Evolutionary conservation across 148 eudicot genomes (phyloP).

Genomic region (Diospyros lotus): DNA sequence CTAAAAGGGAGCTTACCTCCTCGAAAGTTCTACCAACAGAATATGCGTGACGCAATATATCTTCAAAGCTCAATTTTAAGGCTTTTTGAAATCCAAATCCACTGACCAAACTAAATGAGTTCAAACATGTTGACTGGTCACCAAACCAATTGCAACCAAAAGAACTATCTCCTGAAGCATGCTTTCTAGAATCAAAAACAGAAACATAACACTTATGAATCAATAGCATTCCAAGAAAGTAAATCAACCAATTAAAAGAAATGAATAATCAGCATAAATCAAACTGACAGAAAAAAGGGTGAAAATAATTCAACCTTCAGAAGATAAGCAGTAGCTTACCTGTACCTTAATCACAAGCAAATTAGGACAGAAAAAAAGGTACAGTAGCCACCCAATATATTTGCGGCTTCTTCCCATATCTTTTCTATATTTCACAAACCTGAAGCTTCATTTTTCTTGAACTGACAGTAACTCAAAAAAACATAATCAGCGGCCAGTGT

Average conservation of each 20-base stretch:
- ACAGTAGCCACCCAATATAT: background rate
- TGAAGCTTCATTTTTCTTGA: no score
- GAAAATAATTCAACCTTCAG: conserved; percentile 15
- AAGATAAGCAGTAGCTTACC: background rate
- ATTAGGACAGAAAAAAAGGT: background rate
- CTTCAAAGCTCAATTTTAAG: conserved; percentile 32
- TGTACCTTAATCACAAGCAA: background rate
- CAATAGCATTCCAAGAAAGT: conserved; percentile 7
- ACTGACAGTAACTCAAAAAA: no score
- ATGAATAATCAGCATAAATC: background rate
- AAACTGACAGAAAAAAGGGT: background rate
- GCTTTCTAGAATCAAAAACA: conserved; percentile 25
- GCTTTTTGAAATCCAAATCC: conserved; percentile 33
- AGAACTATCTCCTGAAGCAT: conserved; percentile 24
- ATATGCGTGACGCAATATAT: conserved; percentile 17
- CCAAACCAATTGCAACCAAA: conserved; percentile 26
- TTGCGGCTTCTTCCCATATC: background rate
- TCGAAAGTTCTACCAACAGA: conserved; percentile 28
- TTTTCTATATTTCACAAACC: background rate
- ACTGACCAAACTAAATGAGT: conserved; percentile 22
- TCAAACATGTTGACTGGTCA: conserved; percentile 23
- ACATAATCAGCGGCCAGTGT: background rate
- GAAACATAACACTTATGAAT: conserved; percentile 7
- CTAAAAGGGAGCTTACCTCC: conserved; percentile 32
- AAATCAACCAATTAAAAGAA: conserved; percentile 3